Conservation (phyloP, 2,329 filamentous ascomycete species). For the Aureobasidium zeae region DNA sequence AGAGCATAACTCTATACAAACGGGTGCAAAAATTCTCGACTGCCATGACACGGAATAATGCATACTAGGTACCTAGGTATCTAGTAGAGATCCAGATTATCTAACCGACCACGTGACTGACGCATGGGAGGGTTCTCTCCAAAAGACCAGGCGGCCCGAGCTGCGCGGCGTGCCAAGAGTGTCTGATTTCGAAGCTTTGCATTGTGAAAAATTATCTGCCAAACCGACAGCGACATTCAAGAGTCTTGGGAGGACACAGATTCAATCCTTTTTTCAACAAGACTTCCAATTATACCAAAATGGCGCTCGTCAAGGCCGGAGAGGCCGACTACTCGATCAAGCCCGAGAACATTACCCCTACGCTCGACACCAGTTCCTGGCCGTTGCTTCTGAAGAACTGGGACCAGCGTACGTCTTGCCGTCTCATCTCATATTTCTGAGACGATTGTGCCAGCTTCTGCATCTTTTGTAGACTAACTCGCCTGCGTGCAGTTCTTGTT, state of each 20-base stretch:
- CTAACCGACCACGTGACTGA: no score
- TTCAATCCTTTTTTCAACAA: conserved; percentile 11
- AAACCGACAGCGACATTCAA: conserved; percentile 13
- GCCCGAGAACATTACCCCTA: conserved; percentile 71
- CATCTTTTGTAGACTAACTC: conserved; percentile 3
- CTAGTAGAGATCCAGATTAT: no score
- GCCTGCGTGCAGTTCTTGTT: conserved; percentile 59
- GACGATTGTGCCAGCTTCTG: no score
- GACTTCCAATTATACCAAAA: conserved; percentile 2
- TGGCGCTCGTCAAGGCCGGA: conserved; percentile 25
- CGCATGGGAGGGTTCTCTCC: no score
- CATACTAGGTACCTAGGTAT: no score
- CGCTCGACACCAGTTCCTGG: conserved; percentile 80
- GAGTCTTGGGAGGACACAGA: conserved; percentile 11
- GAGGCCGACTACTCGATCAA: conserved; percentile 81
- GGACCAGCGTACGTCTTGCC: conserved; percentile 62
- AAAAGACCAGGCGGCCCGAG: no score
- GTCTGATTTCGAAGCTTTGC: conserved; percentile 4
- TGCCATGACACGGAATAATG: no score
- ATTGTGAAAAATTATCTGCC: conserved; percentile 7
- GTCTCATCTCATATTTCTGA: conserved; percentile 4
- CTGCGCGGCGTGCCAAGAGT: no score
- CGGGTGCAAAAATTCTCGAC: no score
- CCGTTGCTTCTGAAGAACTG: conserved; percentile 94
- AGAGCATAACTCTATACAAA: no score